Evolutionary conservation across 1,284 basidiomycete genomes (phyloP).

Genomic region (Ganoderma sinense): DNA sequence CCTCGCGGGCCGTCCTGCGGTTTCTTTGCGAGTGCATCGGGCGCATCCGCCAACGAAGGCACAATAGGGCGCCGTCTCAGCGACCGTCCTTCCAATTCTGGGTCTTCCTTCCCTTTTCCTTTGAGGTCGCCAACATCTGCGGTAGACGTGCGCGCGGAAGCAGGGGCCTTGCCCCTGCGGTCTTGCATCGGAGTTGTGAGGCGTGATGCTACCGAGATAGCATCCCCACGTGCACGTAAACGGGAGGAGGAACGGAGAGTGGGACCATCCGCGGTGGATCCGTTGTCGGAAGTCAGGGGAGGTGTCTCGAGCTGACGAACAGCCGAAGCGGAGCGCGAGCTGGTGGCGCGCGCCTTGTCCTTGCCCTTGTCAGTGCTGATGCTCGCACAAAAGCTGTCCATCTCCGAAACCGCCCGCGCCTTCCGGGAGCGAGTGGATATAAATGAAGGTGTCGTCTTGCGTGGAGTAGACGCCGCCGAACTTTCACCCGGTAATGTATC

Average conservation of each 20-base stretch:
- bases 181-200: conserved; percentile 34
- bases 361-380: conserved; percentile 27
- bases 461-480: conserved; percentile 28
- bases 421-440: conserved; percentile 69
- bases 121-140: conserved; percentile 31
- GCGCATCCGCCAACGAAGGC: conserved; percentile 25
- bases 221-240: conserved; percentile 32
- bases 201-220: conserved; percentile 33
- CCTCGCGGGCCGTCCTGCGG: conserved; percentile 40
- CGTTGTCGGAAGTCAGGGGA: conserved; percentile 43
- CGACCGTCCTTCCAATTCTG: conserved; percentile 39
- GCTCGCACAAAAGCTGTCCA: conserved; percentile 30
- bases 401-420: conserved; percentile 38
- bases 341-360: conserved; percentile 15
- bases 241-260: conserved; percentile 40
- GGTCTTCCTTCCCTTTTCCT: conserved; percentile 32
- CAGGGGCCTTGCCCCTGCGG: conserved; percentile 37
- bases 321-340: conserved; percentile 33
- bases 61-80: conserved; percentile 34
- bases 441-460: conserved; percentile 42
- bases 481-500: conserved; percentile 35
- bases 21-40: conserved; percentile 41
- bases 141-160: conserved; percentile 35
- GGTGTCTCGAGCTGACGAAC: conserved; percentile 44
- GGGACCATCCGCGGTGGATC: conserved; percentile 31